These are phyloP conservation scores for Orobanche coerulescens DNA, from an alignment of 257 asterid genomes.

Conservation along the genomic window DNA sequence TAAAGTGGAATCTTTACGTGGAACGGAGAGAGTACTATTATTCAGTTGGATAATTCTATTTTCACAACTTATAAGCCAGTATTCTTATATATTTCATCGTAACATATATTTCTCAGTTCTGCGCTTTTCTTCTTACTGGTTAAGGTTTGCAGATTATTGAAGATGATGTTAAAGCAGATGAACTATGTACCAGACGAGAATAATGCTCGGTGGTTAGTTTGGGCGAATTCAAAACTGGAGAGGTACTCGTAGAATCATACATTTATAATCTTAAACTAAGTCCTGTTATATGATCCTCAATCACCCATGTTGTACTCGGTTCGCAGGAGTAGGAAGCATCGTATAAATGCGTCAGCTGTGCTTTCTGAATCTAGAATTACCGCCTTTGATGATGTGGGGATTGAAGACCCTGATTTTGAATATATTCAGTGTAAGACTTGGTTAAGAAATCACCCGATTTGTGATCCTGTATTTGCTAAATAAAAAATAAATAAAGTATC, in stretches of 20 bases:
- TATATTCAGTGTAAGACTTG: slow-evolving; percentile 59
- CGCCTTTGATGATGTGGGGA: slow-evolving; percentile 72
- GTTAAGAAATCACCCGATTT: slow-evolving; percentile 11
- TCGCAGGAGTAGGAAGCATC: slow-evolving; percentile 52
- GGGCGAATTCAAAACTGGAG: slow-evolving; percentile 56
- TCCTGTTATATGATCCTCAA: slow-evolving; percentile 5
- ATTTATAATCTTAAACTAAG: not conserved
- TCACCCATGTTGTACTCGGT: slow-evolving; percentile 18
- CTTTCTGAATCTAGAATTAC: slow-evolving; percentile 60
- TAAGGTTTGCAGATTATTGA: slow-evolving; percentile 70
- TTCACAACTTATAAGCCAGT: not conserved
- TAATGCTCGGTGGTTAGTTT: slow-evolving; percentile 84
- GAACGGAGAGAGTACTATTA: no score
- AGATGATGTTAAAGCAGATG: slow-evolving; percentile 62
- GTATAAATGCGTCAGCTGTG: slow-evolving; percentile 50
- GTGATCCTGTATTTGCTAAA: not conserved
- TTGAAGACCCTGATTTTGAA: slow-evolving; percentile 79
- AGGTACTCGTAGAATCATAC: slow-evolving; percentile 39
- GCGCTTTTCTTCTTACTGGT: slow-evolving; percentile 28
- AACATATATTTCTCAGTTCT: slow-evolving; percentile 20
- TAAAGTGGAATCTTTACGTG: no score
- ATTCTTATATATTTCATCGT: not conserved
- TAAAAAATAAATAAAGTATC: not conserved
- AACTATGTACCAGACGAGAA: slow-evolving; percentile 84
- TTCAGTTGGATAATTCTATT: no score